phyloP scores from a whole-genome alignment of 1,284 basidiomycete genomes.

The Malassezia arunalokei region DNA sequence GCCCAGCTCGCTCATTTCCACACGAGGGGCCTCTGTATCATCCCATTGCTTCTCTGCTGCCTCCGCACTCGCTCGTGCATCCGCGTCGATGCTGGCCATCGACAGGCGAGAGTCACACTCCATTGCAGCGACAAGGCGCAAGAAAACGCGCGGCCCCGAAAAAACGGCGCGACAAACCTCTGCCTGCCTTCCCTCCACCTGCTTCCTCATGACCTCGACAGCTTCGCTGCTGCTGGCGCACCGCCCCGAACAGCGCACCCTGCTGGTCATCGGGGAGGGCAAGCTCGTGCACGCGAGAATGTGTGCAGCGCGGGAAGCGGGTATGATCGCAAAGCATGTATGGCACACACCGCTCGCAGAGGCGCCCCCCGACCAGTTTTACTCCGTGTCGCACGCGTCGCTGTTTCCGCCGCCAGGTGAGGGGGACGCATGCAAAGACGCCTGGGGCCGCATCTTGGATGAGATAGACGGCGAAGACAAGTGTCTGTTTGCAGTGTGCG shows the following conservation, averaged over 20 bases:
- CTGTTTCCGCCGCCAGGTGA: constrained; percentile 4
- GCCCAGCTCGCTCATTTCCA: constrained; percentile 15
- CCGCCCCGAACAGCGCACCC: neutral
- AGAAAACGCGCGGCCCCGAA: neutral
- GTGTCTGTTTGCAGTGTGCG: constrained; percentile 35
- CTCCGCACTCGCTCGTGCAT: constrained; percentile 4
- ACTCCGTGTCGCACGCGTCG: neutral
- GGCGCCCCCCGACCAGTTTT: neutral
- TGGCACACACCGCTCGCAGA: neutral
- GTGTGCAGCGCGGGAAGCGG: constrained; percentile 3
- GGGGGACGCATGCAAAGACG: neutral
- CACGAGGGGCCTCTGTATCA: constrained; percentile 6
- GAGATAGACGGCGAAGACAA: constrained; percentile 9
- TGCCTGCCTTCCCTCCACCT: neutral
- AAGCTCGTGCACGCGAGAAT: neutral
- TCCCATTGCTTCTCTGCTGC: constrained; percentile 14
- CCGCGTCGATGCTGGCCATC: constrained; percentile 1
- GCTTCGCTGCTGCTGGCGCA: constrained; percentile 15
- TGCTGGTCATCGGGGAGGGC: constrained; percentile 10
- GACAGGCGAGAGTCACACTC: neutral
- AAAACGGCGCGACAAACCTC: neutral
- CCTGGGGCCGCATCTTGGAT: neutral
- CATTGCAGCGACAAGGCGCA: neutral
- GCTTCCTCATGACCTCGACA: neutral
- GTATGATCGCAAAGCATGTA: neutral